Conservation (phyloP, 2,329 filamentous ascomycete genomes). For the Dendryphion nanum region DNA sequence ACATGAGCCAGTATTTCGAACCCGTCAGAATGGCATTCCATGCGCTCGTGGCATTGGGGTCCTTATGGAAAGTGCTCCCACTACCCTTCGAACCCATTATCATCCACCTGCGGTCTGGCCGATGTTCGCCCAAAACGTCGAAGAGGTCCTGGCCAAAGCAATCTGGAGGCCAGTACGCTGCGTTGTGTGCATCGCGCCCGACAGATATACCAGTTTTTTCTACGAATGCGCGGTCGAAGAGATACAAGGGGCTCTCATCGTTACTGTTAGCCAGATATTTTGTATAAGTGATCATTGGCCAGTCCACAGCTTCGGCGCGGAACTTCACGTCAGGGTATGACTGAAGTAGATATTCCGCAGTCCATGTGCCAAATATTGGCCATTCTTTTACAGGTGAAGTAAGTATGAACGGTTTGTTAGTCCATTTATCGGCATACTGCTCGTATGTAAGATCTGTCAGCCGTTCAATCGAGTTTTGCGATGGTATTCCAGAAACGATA, state of each 20-base stretch:
- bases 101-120: slow-evolving; percentile 88
- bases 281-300: slow-evolving; percentile 78
- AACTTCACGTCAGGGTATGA: slow-evolving; percentile 69
- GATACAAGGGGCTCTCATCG: slow-evolving; percentile 88
- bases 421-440: slow-evolving; percentile 75
- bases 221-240: slow-evolving; percentile 85
- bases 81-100: slow-evolving; percentile 85
- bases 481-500: slow-evolving; percentile 70
- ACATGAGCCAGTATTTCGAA: slow-evolving; percentile 99
- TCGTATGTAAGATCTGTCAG: slow-evolving; percentile 66
- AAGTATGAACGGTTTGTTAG: slow-evolving; percentile 79
- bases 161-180: slow-evolving; percentile 73
- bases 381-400: slow-evolving; percentile 78
- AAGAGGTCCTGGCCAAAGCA: slow-evolving; percentile 90
- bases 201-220: slow-evolving; percentile 76
- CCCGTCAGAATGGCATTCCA: slow-evolving; percentile 94
- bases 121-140: slow-evolving; percentile 69
- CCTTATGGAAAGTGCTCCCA: slow-evolving; percentile 93
- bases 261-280: slow-evolving; percentile 75
- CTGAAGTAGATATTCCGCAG: slow-evolving; percentile 62
- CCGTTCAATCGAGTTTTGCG: slow-evolving; percentile 68
- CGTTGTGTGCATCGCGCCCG: slow-evolving; percentile 50
- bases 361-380: slow-evolving; percentile 77
- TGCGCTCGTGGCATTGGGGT: slow-evolving; percentile 70
- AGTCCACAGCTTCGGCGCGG: slow-evolving; percentile 90